Evolutionary conservation across 805 yeast species (phyloP).

Genomic region (Myxozyma neotropica): DNA sequence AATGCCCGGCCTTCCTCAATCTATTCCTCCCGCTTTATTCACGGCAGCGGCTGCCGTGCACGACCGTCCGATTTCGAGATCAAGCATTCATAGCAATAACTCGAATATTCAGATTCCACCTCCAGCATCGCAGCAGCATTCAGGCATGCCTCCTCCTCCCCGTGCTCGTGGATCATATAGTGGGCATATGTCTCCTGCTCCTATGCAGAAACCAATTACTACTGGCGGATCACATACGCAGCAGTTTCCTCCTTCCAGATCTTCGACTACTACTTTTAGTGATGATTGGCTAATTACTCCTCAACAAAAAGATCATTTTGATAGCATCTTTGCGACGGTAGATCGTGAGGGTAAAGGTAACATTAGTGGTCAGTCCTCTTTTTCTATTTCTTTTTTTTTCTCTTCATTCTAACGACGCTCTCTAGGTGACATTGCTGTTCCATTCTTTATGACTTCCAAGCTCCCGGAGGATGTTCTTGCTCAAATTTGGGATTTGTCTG

Average conservation of each 20-base stretch:
- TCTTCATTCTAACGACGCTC: too few species aligned
- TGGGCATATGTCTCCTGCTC: slow-evolving; percentile 19
- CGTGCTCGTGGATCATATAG: slow-evolving; percentile 26
- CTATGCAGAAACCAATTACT: slow-evolving; percentile 16
- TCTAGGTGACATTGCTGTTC: slow-evolving; percentile 76
- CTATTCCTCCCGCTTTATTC: slow-evolving; percentile 47
- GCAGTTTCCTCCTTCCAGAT: slow-evolving; percentile 5
- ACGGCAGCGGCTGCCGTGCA: slow-evolving; percentile 43
- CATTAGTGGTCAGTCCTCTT: slow-evolving; percentile 25
- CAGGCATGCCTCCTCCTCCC: slow-evolving; percentile 31
- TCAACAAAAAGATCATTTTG: slow-evolving; percentile 75
- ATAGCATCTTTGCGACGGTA: slow-evolving; percentile 72
- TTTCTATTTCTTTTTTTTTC: too few species aligned
- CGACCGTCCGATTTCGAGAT: slow-evolving; percentile 23
- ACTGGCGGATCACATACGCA: slow-evolving; percentile 14
- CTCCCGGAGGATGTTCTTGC: slow-evolving; percentile 84
- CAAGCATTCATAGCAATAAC: slow-evolving; percentile 8
- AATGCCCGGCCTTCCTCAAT: slow-evolving; percentile 58
- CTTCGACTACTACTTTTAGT: slow-evolving; percentile 38
- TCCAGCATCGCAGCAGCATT: slow-evolving; percentile 27
- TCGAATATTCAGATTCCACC: slow-evolving; percentile 20
- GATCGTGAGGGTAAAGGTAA: slow-evolving; percentile 47
- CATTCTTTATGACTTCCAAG: slow-evolving; percentile 84
- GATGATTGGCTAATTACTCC: slow-evolving; percentile 69
- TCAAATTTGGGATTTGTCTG: slow-evolving; percentile 91